Evolutionary conservation across 257 asterid species (phyloP).

Genomic region (Linaria vulgaris): DNA sequence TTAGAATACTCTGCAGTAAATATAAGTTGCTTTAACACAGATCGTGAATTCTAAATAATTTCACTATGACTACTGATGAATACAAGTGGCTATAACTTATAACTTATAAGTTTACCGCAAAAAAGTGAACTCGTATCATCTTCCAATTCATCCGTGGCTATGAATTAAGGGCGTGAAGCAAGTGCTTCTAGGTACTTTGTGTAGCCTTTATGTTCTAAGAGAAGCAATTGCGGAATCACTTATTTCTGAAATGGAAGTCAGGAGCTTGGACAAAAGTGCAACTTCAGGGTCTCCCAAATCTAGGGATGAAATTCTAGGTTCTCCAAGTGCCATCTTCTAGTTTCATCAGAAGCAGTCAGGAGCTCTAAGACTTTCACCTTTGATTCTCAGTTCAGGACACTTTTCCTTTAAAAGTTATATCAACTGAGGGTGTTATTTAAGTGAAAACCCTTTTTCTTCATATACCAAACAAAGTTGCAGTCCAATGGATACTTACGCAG

Average conservation of each 20-base stretch:
- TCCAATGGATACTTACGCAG: background rate
- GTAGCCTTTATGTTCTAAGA: too few species aligned
- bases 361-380: slow-evolving; percentile 4
- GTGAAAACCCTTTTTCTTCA: too few species aligned
- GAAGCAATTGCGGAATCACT: slow-evolving; percentile 1
- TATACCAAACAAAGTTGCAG: background rate
- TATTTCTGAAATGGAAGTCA: background rate
- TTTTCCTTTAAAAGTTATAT: too few species aligned
- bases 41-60: background rate
- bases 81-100: too few species aligned
- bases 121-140: background rate
- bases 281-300: too few species aligned
- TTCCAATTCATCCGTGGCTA: too few species aligned
- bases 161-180: too few species aligned
- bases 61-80: background rate
- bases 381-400: background rate
- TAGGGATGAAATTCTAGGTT: too few species aligned
- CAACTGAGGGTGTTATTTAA: too few species aligned
- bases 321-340: background rate
- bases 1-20: background rate
- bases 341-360: background rate
- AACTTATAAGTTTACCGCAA: too few species aligned
- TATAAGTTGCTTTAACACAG: background rate
- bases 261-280: background rate
- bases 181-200: too few species aligned